A percentile compares a stretch with the other conserved stretches of the same genome.
Conservation (phyloP, 176 grass and related monocot genomes). For the Avena eriantha region DNA sequence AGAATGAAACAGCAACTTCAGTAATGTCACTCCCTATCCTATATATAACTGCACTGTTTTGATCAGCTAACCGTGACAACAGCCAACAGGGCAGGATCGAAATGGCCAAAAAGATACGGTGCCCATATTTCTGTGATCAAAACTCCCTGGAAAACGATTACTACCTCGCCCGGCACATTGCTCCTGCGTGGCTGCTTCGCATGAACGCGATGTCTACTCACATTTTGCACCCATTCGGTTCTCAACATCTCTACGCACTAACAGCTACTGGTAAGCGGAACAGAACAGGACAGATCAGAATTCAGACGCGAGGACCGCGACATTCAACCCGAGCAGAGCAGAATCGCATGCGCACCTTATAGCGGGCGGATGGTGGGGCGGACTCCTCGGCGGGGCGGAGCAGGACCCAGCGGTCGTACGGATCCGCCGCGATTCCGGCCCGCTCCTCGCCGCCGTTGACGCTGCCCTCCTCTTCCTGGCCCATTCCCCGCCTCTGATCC, state of each 20-base stretch:
- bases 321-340: neutral
- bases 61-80: neutral
- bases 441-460: conserved; percentile 31
- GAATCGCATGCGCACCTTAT: conserved; percentile 43
- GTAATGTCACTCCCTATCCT: neutral
- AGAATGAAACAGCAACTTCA: no score
- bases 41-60: neutral
- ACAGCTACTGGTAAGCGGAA: neutral
- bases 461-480: conserved; percentile 14
- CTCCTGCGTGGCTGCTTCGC: neutral
- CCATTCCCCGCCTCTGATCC: conserved; percentile 19
- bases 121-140: neutral
- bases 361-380: conserved; percentile 47
- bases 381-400: conserved; percentile 36
- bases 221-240: neutral
- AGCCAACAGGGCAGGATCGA: neutral
- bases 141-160: neutral
- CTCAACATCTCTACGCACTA: neutral
- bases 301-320: neutral
- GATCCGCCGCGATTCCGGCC: conserved; percentile 42
- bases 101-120: neutral
- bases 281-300: neutral
- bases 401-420: conserved; percentile 52
- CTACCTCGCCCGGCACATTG: neutral
- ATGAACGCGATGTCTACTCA: neutral